Evolutionary conservation across 2,329 filamentous ascomycete species (phyloP), one percentile per base, ranked within the genome.

Genomic region (Lachnellula cervina): DNA sequence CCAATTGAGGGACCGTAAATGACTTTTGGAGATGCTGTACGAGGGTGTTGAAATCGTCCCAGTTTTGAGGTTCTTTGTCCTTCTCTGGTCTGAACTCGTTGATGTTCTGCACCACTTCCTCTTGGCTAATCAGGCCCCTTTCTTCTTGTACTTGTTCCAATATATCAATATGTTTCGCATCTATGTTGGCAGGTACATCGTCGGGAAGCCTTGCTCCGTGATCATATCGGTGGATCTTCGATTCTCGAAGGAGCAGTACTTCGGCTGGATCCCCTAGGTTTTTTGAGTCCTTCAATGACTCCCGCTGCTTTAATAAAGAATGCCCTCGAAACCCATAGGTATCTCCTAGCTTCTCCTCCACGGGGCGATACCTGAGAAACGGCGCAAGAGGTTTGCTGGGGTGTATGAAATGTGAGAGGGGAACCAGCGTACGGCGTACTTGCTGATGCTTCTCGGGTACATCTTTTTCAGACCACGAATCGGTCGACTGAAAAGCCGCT

Each of bases 171-270:
- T 56, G 51, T 21, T 64, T 56, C 13, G 60, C 43, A 23, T 60
- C 21, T 35, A 32, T 8, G 2, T 32, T 2, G 9, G 28, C 28
- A 32, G 9, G 8, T 11, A 9, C 28, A 32, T 56, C 37, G 11
- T 9, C 25, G n/a, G 55, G 11, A 35, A 49, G 23, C 17, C 28
- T 2, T 0, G 14, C 34, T n/a, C 42, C 37, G 16, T 56, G 21
- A 14, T 55, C 50, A 34, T 62, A 63, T 9, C 56, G 45, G 17
- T 38, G 56, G 11, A 64, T 35, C 38, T 60, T 57, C 1, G 63
- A 63, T 52, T 69, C 67, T 58, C 63, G 62, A n/a, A 71, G 62
- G 16, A 71, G 61, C 47, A 71, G 61, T 17, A 70, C 62, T 32
- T 69, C 60, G 1, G 66, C 56, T 3, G 56, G 55, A 17, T 65